A percentile compares a stretch with the other conserved stretches of the same genome.
phyloP scores from a whole-genome alignment of 805 yeast species.

The Saturnispora quitensis region DNA sequence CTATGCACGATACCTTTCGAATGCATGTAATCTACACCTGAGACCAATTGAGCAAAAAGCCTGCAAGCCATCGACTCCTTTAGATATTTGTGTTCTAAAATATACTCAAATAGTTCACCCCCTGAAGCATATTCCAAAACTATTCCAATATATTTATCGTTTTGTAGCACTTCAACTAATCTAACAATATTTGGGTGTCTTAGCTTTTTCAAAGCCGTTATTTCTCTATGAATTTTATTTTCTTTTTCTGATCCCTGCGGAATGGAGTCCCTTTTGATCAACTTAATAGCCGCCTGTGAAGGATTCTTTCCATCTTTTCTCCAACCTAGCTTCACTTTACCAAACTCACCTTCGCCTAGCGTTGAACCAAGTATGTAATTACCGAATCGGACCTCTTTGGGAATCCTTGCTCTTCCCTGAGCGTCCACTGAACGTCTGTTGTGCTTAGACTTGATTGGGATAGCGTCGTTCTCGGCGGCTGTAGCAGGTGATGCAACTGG shows the following conservation, averaged over 20 bases:
- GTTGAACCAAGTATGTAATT: conserved; percentile 87
- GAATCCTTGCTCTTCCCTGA: conserved; percentile 16
- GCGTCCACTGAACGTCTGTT: conserved; percentile 8
- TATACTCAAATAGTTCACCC: conserved; percentile 92
- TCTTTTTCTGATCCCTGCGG: conserved; percentile 80
- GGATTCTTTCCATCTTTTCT: conserved; percentile 71
- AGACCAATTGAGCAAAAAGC: conserved; percentile 83
- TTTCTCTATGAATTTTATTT: conserved; percentile 84
- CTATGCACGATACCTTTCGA: conserved; percentile 73
- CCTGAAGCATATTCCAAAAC: conserved; percentile 96
- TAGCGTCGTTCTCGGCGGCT: neutral
- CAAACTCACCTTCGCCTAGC: conserved; percentile 96
- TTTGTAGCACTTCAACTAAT: conserved; percentile 85
- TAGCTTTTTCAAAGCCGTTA: conserved; percentile 75
- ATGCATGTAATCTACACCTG: conserved; percentile 88
- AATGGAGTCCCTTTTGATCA: conserved; percentile 82
- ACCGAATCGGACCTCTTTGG: conserved; percentile 77
- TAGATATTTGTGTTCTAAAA: conserved; percentile 73
- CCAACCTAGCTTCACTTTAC: conserved; percentile 96
- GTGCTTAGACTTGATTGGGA: neutral
- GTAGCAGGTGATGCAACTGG: neutral
- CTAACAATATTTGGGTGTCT: conserved; percentile 92
- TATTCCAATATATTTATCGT: conserved; percentile 91
- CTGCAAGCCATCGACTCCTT: conserved; percentile 83
- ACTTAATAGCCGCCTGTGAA: conserved; percentile 86